Evolutionary conservation across 2,329 filamentous ascomycete species (phyloP), one percentile per base, ranked within the genome.

Genomic region (Nannizzia gypsea): DNA sequence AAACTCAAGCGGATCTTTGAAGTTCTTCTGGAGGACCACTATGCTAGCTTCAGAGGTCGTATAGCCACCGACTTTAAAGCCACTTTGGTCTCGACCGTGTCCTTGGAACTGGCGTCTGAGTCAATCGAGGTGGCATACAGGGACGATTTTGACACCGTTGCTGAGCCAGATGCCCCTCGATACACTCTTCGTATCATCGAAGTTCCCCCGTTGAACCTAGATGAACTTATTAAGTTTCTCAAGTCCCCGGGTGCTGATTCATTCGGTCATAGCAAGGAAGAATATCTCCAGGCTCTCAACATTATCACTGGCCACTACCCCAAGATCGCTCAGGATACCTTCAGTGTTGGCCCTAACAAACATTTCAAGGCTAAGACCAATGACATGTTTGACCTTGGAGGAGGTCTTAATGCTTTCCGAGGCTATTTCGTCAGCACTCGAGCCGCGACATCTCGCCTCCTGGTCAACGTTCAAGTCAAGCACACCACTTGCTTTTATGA

Each of bases 391-490:
- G 66, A 74, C 31, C 74, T 86, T 1, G 76, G 75, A 2, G 72
- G 68, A 9, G 82, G 82, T 1, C 71, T 87, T 0, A 73, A 80
- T 55, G 82, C 82, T 6, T 0, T 84, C 3, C 77, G 83, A 46
- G 84, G 84, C 0, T 87, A 81, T 69, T 86, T 81, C 66, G 74
- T 82, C 9, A 85, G 82, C 65, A 80, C 83, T 31, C 80, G 84
- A 3, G 78, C 81, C 1, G 79, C 81, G 2, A 80, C 81, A 13
- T 78, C 77, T 42, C 76, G 83, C 2, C 72, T 86, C 3, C 67
- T 87, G 0, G 68, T 86, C 11, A 87, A 87, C 60, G 73, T 86
- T 2, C 84, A 87, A 61, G 82, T 86, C 26, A 81, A 81, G 6
- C 80, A 80, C 50, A 76, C 77, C 1, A 81, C 82, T 0, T 85